Evolutionary conservation across 192 early-diverging fungal species (phyloP), one percentile per base, ranked within the genome.

Genomic region (Oehlia diaphana): DNA sequence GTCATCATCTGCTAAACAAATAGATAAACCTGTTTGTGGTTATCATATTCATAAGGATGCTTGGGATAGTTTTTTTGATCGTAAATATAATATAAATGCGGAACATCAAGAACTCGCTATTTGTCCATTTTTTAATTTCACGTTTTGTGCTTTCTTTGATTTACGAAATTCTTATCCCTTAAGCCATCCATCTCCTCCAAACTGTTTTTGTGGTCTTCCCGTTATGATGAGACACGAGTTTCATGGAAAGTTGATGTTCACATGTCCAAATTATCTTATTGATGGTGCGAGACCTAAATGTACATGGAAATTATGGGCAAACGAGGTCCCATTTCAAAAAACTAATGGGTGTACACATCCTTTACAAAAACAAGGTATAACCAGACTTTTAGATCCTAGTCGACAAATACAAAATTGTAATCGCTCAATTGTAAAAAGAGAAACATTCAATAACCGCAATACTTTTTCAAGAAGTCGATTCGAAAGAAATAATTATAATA

Each of bases 111-210:
- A 84, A 66, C 35, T 84, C 2, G 49, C 5, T 28, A 64, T 74
- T 58, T 84, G 83, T 44, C 77, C 83, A 9, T 79, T 63, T 37
- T 84, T 84, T 72, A 84, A 84, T 44, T 82, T 77, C 37, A 84
- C 83, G 0, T 84, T 79, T 68, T 84, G 83, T 67, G 78, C 78
- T 23, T 44, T 70, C 31, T 79, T 82, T 50, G 3, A 68, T 13
- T 3, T n/a, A 23, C 23, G 13, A 16, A 84, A 84, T 67, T 49
- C 4, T 10, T 79, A 53, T 35, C 63, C 7, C 0, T 76, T 76
- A 21, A 10, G 47, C 21, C 47, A 58, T 69, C 78, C 78, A 10
- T 66, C 64, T 23, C 12, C 50, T 14, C 77, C 78, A 39, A 72
- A 64, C 21, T 84, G 83, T 77, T 82, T 82, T 61, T 84, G 83